phyloP scores from a whole-genome alignment of 1,284 basidiomycete species.

The Wolfiporia cocos region DNA sequence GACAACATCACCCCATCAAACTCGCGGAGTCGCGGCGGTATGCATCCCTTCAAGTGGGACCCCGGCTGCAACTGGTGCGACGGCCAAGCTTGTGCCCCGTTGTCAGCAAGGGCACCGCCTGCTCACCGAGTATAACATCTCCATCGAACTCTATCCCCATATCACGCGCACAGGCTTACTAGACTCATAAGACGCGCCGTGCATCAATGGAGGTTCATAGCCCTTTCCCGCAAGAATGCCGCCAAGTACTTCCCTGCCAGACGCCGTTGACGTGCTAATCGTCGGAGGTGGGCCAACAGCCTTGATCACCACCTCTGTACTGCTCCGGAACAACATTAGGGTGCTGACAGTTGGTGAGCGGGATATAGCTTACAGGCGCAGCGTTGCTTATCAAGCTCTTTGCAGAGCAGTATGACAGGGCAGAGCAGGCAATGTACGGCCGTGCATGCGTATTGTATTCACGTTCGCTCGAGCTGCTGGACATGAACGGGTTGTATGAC shows the following conservation, averaged over 20 bases:
- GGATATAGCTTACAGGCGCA: neutral
- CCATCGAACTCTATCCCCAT: no score
- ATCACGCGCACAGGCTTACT: no score
- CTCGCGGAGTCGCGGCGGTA: no score
- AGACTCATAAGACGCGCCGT: no score
- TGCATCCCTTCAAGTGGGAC: no score
- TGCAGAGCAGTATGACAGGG: conserved; percentile 2
- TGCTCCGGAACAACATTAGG: conserved; percentile 1
- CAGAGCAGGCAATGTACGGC: conserved; percentile 3
- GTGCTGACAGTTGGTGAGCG: conserved; percentile 2
- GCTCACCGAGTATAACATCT: no score
- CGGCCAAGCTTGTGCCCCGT: no score
- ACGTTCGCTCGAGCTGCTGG: conserved; percentile 5
- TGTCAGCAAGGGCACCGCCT: no score
- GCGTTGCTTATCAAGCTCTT: neutral
- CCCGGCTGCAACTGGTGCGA: no score
- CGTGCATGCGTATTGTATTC: conserved; percentile 4
- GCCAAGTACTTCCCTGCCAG: neutral
- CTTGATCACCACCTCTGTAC: conserved; percentile 1
- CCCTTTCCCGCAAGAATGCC: no score
- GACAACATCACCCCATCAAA: no score
- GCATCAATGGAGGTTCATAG: no score
- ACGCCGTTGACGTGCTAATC: conserved; percentile 2
- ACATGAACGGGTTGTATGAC: conserved; percentile 2
- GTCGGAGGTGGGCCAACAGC: conserved; percentile 6